A percentile compares a stretch with the other conserved stretches of the same genome.
Evolutionary conservation across 78 protist species (phyloP).

Genomic region (Planoprotostelium fungivorum): DNA sequence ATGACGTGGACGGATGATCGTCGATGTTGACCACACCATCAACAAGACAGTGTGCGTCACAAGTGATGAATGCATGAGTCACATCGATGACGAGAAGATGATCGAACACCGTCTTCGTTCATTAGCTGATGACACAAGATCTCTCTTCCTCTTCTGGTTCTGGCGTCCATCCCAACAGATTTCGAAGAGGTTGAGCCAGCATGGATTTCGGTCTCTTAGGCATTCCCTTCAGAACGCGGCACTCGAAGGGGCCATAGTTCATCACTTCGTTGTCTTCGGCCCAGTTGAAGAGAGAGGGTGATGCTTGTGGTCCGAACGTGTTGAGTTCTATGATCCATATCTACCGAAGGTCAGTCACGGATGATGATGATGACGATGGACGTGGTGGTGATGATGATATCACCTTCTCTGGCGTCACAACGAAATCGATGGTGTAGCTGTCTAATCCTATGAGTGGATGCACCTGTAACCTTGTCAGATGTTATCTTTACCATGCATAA

Average conservation of each 20-base stretch:
- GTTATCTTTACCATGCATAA: background rate
- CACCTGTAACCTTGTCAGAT: background rate
- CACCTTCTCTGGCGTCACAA: background rate
- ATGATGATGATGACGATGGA: too few relatives aligned
- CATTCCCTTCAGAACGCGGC: background rate
- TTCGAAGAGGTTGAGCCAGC: background rate
- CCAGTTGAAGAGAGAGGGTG: background rate
- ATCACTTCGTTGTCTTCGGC: background rate
- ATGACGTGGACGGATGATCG: too few relatives aligned
- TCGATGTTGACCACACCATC: too few relatives aligned
- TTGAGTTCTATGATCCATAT: background rate
- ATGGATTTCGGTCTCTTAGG: background rate
- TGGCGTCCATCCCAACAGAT: background rate
- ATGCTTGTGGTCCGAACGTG: background rate
- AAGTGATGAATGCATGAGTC: too few relatives aligned
- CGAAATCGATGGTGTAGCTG: background rate
- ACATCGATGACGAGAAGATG: too few relatives aligned
- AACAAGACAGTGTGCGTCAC: too few relatives aligned
- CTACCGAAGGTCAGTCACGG: background rate
- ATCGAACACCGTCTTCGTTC: too few relatives aligned
- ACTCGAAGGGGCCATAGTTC: background rate
- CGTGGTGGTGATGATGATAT: too few relatives aligned
- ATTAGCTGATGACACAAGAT: background rate
- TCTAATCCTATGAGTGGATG: background rate
- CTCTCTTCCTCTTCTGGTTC: background rate